Evolutionary conservation across 2,329 filamentous ascomycete species (phyloP).

Genomic region (Pseudocercospora fijiensis): DNA sequence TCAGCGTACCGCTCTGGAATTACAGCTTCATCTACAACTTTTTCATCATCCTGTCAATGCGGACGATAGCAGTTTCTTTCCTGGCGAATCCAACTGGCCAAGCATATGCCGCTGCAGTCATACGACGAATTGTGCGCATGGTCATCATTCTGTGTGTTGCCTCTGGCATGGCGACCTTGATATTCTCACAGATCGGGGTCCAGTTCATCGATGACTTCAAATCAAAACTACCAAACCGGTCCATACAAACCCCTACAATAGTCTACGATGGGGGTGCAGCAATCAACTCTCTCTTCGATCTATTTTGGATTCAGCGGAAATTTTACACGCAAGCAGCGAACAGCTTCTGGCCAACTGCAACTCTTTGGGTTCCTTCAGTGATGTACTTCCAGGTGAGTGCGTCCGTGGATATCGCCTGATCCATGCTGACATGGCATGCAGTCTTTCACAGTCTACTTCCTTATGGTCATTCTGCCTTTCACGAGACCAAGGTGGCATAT

Average conservation of each 20-base stretch:
- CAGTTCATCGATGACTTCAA: slow-evolving; percentile 44
- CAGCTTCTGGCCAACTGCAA: slow-evolving; percentile 47
- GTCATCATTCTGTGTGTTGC: slow-evolving; percentile 44
- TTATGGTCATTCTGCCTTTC: slow-evolving; percentile 50
- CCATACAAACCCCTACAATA: slow-evolving; percentile 35
- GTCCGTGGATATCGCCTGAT: background rate
- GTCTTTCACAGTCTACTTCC: slow-evolving; percentile 51
- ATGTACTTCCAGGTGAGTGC: slow-evolving; percentile 43
- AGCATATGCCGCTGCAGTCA: slow-evolving; percentile 43
- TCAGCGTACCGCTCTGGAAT: slow-evolving; percentile 50
- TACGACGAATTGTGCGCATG: slow-evolving; percentile 46
- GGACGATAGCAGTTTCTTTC: slow-evolving; percentile 47
- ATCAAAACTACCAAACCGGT: slow-evolving; percentile 40
- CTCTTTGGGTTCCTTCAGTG: slow-evolving; percentile 48
- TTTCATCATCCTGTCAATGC: slow-evolving; percentile 49
- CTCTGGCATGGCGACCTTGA: slow-evolving; percentile 42
- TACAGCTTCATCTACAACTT: slow-evolving; percentile 47
- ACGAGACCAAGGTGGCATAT: slow-evolving; percentile 46
- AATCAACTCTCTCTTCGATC: slow-evolving; percentile 49
- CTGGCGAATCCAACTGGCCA: slow-evolving; percentile 39
- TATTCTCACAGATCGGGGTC: slow-evolving; percentile 38
- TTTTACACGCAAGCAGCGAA: slow-evolving; percentile 45
- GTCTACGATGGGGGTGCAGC: slow-evolving; percentile 44
- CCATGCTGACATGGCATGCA: slow-evolving; percentile 2
- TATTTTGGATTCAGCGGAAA: slow-evolving; percentile 47